Evolutionary conservation across 805 yeast genomes (phyloP).

Genomic region (Hanseniaspora taiwanica): DNA sequence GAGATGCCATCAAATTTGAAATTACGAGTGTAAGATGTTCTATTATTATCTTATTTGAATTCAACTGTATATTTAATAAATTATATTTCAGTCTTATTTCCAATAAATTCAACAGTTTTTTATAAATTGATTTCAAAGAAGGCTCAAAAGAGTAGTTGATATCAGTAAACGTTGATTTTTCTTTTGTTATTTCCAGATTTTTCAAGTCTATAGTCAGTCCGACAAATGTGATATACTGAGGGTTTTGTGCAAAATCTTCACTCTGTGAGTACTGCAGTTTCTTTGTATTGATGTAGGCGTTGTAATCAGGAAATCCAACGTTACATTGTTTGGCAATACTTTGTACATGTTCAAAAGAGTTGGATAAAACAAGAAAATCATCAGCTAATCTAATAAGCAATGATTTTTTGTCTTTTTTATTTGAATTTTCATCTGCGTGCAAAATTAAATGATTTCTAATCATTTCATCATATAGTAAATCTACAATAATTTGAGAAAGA

Average conservation of each 20-base stretch:
- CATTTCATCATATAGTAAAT: slow-evolving; percentile 53
- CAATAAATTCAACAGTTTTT: slow-evolving; percentile 15
- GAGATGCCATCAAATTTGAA: slow-evolving; percentile 12
- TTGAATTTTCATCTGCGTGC: too few relatives aligned
- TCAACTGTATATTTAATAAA: slow-evolving; percentile 15
- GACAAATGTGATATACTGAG: slow-evolving; percentile 23
- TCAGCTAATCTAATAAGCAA: slow-evolving; percentile 60
- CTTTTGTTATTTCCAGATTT: slow-evolving; percentile 26
- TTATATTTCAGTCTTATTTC: slow-evolving; percentile 23
- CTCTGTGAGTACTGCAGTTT: slow-evolving; percentile 21
- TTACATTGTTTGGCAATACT: slow-evolving; percentile 19
- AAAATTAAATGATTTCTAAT: too few relatives aligned
- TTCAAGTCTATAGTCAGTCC: slow-evolving; percentile 27
- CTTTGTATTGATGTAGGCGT: slow-evolving; percentile 26
- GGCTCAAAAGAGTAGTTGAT: slow-evolving; percentile 6
- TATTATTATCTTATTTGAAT: slow-evolving; percentile 12
- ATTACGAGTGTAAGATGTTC: slow-evolving; percentile 10
- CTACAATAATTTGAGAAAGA: slow-evolving; percentile 62
- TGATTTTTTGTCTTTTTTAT: slow-evolving; percentile 18
- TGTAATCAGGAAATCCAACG: slow-evolving; percentile 30
- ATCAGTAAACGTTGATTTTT: slow-evolving; percentile 11
- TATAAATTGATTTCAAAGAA: slow-evolving; percentile 14
- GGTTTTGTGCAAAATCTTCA: slow-evolving; percentile 13
- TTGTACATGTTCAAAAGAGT: slow-evolving; percentile 22
- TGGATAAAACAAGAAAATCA: slow-evolving; percentile 66